Evolutionary conservation across 1,139 yeast genomes (phyloP).

Genomic region (Yamadazyma membranifaciens): DNA sequence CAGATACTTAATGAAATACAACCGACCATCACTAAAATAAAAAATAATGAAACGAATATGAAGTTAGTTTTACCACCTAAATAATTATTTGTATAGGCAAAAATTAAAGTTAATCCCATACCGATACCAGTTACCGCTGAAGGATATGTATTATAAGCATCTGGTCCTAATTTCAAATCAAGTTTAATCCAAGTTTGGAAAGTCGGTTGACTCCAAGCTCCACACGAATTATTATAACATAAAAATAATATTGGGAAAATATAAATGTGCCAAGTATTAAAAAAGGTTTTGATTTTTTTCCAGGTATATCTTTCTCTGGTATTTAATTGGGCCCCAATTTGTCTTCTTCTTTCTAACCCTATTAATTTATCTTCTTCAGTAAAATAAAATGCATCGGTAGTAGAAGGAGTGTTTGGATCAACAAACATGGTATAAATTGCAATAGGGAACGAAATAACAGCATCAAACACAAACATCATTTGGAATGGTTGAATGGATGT

Average conservation of each 20-base stretch:
- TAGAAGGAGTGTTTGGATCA: slow-evolving; percentile 39
- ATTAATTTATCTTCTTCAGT: slow-evolving; percentile 32
- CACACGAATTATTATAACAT: slow-evolving; percentile 48
- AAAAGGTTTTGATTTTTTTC: slow-evolving; percentile 38
- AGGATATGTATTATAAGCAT: slow-evolving; percentile 48
- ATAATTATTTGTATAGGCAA: slow-evolving; percentile 44
- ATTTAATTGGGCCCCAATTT: slow-evolving; percentile 45
- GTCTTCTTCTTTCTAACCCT: slow-evolving; percentile 40
- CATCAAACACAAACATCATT: slow-evolving; percentile 41
- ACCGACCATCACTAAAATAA: slow-evolving; percentile 37
- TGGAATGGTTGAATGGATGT: slow-evolving; percentile 31
- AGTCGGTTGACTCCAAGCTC: slow-evolving; percentile 45
- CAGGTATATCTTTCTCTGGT: slow-evolving; percentile 43
- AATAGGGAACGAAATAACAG: slow-evolving; percentile 35
- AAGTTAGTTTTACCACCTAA: slow-evolving; percentile 42
- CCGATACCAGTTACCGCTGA: slow-evolving; percentile 46
- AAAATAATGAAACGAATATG: slow-evolving; percentile 34
- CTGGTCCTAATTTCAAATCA: slow-evolving; percentile 35
- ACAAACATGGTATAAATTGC: slow-evolving; percentile 35
- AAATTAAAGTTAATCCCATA: slow-evolving; percentile 36
- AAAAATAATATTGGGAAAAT: slow-evolving; percentile 50
- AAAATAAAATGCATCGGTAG: slow-evolving; percentile 39
- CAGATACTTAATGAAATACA: slow-evolving; percentile 44
- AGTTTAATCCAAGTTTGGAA: slow-evolving; percentile 55
- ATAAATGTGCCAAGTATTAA: slow-evolving; percentile 49